Conservation (phyloP, 352 stramenopile species). For the Pythium dissimile region DNA sequence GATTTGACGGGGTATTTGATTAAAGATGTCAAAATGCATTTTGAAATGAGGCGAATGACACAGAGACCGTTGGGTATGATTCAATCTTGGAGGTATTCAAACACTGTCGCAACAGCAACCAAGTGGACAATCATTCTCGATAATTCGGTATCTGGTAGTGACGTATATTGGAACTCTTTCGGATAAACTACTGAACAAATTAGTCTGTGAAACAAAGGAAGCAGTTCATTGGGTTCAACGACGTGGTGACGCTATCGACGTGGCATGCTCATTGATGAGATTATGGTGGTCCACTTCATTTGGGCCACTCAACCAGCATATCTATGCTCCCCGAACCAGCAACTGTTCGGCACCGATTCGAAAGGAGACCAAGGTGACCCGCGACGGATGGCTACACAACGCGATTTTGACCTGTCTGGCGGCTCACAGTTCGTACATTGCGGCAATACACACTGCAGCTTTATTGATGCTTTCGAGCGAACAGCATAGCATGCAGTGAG, state of each 20-base stretch:
- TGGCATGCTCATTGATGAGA: not conserved
- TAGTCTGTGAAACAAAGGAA: too few relatives aligned
- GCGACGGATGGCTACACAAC: not conserved
- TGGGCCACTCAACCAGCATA: not conserved
- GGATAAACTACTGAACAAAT: not conserved
- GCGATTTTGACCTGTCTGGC: too few relatives aligned
- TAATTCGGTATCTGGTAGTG: slow-evolving; percentile 10
- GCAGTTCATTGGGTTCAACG: too few relatives aligned
- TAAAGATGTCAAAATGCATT: not conserved
- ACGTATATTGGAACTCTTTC: too few relatives aligned
- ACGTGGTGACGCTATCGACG: slow-evolving; percentile 9
- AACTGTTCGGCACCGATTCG: slow-evolving; percentile 6
- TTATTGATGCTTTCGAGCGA: too few relatives aligned
- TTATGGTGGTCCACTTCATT: not conserved
- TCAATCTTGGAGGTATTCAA: not conserved
- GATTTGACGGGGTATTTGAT: not conserved
- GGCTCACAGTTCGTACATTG: too few relatives aligned
- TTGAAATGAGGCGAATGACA: not conserved
- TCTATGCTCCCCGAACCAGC: slow-evolving; percentile 10
- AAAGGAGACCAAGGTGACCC: not conserved
- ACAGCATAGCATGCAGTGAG: too few relatives aligned
- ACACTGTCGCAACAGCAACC: not conserved
- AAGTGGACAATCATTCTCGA: slow-evolving; percentile 20
- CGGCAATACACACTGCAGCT: too few relatives aligned
- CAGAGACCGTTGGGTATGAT: not conserved